Conservation (phyloP, 78 protist genomes). For the Anaeramoeba flamelloides region DNA sequence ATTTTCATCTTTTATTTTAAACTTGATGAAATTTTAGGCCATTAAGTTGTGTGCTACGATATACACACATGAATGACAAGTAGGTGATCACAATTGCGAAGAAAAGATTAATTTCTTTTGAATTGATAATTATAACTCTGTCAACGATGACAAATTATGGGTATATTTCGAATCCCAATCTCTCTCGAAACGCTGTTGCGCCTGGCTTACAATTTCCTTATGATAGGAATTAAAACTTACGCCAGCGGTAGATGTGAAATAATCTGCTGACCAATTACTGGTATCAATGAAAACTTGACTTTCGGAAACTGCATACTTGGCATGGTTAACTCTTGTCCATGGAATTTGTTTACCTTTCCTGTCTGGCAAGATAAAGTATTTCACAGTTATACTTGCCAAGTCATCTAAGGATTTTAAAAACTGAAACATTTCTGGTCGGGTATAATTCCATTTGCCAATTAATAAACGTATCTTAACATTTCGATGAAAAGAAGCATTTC, state of each 20-base stretch:
- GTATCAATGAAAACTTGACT: conserved; percentile 32
- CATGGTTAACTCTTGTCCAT: conserved; percentile 61
- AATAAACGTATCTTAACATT: conserved; percentile 45
- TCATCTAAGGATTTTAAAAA: conserved; percentile 17
- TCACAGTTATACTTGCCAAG: not conserved
- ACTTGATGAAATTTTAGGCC: too few species aligned
- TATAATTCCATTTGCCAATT: conserved; percentile 44
- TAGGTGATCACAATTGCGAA: too few species aligned
- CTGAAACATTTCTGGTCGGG: conserved; percentile 15
- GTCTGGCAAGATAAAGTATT: not conserved
- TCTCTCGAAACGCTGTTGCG: not conserved
- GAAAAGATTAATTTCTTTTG: too few species aligned
- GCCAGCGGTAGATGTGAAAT: conserved; percentile 23
- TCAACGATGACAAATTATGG: too few species aligned
- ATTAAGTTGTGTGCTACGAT: too few species aligned
- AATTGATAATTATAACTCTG: too few species aligned
- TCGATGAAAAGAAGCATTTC: conserved; percentile 37
- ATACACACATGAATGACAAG: too few species aligned
- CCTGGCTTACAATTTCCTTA: not conserved
- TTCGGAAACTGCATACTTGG: conserved; percentile 63
- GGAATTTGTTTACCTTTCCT: conserved; percentile 18
- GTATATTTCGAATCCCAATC: conserved; percentile 11
- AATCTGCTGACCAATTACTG: conserved; percentile 51
- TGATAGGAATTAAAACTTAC: conserved; percentile 1
- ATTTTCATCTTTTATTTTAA: too few species aligned